Base-by-base conservation (phyloP, 768 basidiomycete genomes). In the Lentinus tigrinus region DNA sequence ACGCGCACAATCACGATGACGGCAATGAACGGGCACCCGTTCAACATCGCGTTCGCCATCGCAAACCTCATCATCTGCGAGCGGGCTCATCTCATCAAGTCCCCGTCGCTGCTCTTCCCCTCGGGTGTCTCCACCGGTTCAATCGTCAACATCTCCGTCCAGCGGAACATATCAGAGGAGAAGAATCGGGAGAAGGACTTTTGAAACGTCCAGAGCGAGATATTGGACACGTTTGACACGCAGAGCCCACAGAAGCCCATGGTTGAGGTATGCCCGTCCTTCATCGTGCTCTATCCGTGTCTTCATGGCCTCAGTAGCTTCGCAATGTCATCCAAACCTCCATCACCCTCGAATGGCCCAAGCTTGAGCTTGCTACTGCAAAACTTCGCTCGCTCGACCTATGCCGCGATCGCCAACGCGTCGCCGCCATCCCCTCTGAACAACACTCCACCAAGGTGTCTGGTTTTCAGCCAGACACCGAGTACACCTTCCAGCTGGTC, bases 311-410 rank as follows among this genome's bases (percentile, higher is more conserved):
- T n/a, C 14, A 24, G 5, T 64, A 94, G 86, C 82, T 98, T 19
- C 86, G 95, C 43, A 95, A 97, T 67, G 85, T 93, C 48, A 98
- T 97, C 0, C 97, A 99, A 78, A 99, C 97, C 1, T 95, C 91
- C 9, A 93, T 95, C 2, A 95, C 95, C 2, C 81, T 99, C 21
- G 95, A 99, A 77, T 99, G 97, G 97, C 90, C 93, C 3, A 71
- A 83, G 36, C 75, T 98, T n/a, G 76, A 91, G 54, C 83, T 98
- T 16, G 97, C 94, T 0, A 90, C 87, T 0, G 85, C 95, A 11
- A 90, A 89, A 67, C 75, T 98, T 24, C 85, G 95, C 57, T 90
- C 90, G 0, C 79, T 99, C 27, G 94, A 96, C 66, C 93, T 98
- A 64, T 96, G 93, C 78, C 86, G 91, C 65, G 98, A 98, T 71